Percentiles rank a stretch among this genome's conserved stretches.
These are phyloP conservation scores for Entomophthora muscae DNA, from an alignment of 371 early-diverging fungal species.

Conservation along the genomic window DNA sequence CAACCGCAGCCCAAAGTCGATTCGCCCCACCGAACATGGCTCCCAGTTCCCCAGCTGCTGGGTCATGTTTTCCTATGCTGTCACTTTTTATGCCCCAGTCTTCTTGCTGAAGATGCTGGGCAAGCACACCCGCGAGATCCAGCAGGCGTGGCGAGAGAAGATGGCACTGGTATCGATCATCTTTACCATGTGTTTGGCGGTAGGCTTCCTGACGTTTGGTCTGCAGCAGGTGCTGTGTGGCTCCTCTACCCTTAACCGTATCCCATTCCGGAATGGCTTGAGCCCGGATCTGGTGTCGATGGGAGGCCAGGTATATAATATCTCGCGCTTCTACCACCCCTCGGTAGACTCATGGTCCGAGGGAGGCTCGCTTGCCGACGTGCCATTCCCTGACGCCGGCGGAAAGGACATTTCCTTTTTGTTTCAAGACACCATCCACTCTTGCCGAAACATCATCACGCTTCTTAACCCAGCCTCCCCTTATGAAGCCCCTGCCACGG, in stretches of 20 bases:
- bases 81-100: constrained; percentile 9
- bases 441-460: constrained; percentile 32
- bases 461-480: constrained; percentile 17
- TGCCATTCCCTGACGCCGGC: constrained; percentile 31
- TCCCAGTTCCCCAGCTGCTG: constrained; percentile 3
- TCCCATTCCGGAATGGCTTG: background rate
- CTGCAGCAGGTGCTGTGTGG: constrained; percentile 36
- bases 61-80: background rate
- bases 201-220: constrained; percentile 62
- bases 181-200: constrained; percentile 38
- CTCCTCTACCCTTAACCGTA: constrained; percentile 11
- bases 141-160: constrained; percentile 76
- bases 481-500: constrained; percentile 30
- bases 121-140: constrained; percentile 22
- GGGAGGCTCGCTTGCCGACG: constrained; percentile 1
- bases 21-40: background rate
- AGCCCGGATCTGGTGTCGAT: background rate
- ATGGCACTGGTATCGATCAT: constrained; percentile 58
- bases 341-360: constrained; percentile 15
- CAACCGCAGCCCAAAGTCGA: background rate
- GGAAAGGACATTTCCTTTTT: constrained; percentile 55
- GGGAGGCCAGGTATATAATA: constrained; percentile 7
- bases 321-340: constrained; percentile 15
- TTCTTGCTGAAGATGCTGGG: constrained; percentile 11
- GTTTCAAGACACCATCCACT: constrained; percentile 47